Percentiles rank a stretch among this genome's conserved stretches.
Conservation (phyloP, 352 stramenopile species). For the Detonula confervacea region DNA sequence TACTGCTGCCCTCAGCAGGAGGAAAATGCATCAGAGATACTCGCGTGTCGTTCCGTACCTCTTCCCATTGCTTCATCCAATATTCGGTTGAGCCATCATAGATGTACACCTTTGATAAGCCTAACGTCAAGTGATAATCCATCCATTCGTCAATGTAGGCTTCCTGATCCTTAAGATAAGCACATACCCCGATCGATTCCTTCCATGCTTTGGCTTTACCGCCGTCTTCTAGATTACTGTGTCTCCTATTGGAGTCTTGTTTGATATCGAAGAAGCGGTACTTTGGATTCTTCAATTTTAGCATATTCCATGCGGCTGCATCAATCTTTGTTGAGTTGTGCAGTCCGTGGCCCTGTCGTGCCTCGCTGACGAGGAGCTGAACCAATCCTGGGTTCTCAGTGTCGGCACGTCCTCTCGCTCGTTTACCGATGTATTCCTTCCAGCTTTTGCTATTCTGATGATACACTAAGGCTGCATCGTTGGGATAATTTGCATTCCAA, state of each 20-base stretch:
- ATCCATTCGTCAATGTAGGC: slow-evolving; percentile 61
- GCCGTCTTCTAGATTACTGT: background rate
- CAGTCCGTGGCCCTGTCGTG: background rate
- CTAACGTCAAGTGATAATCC: slow-evolving; percentile 59
- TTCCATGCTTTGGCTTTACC: background rate
- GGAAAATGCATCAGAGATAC: slow-evolving; percentile 19
- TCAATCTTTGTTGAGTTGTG: slow-evolving; percentile 9
- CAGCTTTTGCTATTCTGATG: slow-evolving; percentile 22
- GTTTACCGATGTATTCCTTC: slow-evolving; percentile 28
- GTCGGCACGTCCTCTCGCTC: slow-evolving; percentile 6
- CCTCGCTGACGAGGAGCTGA: too few relatives aligned
- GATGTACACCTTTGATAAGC: slow-evolving; percentile 57
- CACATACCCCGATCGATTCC: slow-evolving; percentile 41
- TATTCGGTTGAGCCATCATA: slow-evolving; percentile 57
- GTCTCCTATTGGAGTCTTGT: background rate
- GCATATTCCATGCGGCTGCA: slow-evolving; percentile 8
- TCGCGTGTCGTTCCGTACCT: background rate
- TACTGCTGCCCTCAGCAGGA: background rate
- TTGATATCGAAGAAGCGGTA: slow-evolving; percentile 23
- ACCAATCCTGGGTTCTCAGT: slow-evolving; percentile 10
- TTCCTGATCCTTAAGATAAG: slow-evolving; percentile 41
- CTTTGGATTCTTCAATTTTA: slow-evolving; percentile 23
- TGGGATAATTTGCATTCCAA: background rate
- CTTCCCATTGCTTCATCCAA: slow-evolving; percentile 43
- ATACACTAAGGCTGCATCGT: slow-evolving; percentile 23